Conservation (phyloP, 176 grass and related monocot species). For the Chloris gayana region DNA sequence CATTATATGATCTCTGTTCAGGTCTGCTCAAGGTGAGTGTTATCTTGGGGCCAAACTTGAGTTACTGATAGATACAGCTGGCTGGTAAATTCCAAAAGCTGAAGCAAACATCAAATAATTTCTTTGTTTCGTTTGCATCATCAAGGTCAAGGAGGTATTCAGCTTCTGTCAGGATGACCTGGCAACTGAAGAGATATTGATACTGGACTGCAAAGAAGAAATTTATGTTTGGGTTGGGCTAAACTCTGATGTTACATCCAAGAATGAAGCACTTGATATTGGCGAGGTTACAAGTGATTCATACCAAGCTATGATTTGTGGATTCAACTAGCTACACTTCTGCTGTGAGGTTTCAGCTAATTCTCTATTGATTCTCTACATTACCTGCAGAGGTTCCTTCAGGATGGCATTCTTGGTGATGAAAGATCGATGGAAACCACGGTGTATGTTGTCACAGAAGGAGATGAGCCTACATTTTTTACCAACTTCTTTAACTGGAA, state of each 20-base stretch:
- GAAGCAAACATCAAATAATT: neutral
- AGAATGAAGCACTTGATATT: constrained; percentile 54
- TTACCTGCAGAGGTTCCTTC: constrained; percentile 76
- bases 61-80: constrained; percentile 4
- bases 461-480: constrained; percentile 80
- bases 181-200: constrained; percentile 70
- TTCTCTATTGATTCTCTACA: constrained; percentile 9
- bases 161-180: constrained; percentile 95
- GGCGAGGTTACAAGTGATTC: constrained; percentile 59
- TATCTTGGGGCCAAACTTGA: constrained; percentile 9
- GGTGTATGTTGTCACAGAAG: constrained; percentile 69
- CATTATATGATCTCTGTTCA: constrained; percentile 39
- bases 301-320: neutral
- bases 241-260: constrained; percentile 54
- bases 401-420: constrained; percentile 35
- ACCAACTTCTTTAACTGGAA: constrained; percentile 86
- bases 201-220: constrained; percentile 69
- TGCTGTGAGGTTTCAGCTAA: neutral
- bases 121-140: constrained; percentile 10
- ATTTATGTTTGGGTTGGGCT: constrained; percentile 83
- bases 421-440: constrained; percentile 50
- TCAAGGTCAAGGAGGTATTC: constrained; percentile 83
- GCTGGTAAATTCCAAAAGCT: neutral
- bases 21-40: constrained; percentile 53
- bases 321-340: neutral